Base-by-base conservation (phyloP, 106 monocot genomes). In the Acorus gramineus region DNA sequence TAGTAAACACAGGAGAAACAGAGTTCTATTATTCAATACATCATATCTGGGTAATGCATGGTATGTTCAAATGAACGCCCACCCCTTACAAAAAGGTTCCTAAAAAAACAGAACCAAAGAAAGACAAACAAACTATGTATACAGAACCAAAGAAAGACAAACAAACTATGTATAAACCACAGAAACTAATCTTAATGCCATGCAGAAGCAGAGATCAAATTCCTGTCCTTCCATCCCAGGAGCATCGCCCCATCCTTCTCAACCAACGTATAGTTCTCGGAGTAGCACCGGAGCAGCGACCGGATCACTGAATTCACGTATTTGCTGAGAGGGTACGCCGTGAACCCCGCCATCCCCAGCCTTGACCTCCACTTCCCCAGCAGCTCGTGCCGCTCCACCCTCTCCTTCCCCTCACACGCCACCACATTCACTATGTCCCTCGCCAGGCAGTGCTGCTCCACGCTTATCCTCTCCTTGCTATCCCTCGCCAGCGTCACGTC, bases 391-490 rank as follows among this genome's bases (percentile, higher is more conserved):
- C 95, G 71, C 78, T 96, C 95, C 5, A 96, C 62, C 61, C 95
- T 77, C 7, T 85, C 95, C 74, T 79, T 75, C 67, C 90, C 90
- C 72, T 96, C 95, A 46, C 95, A 95, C 0, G 94, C 94, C 1
- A 95, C 78, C 48, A 95, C 69, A 64, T 87, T 95, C 50, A 95
- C 94, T 7, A 95, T 90, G 67, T 90, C 95, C 78, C 81, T 87
- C 13, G 95, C 95, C 69, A 96, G 74, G 73, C 95, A 90, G 56
- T 90, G 87, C 72, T 85, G 80, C 84, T 96, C 95, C 71, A 90
- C 85, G 7, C 61, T 73, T 3, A 90, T 85, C 77, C 90, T 78
- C 47, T 90, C 82, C 77, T 68, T 82, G 56, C 56, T 81, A 2
- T 85, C 82, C 55, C 95, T 59, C 1, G 71, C 65, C 50, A 90